phyloP scores from a whole-genome alignment of 2,329 filamentous ascomycete genomes.

The Laburnicola sp. region DNA sequence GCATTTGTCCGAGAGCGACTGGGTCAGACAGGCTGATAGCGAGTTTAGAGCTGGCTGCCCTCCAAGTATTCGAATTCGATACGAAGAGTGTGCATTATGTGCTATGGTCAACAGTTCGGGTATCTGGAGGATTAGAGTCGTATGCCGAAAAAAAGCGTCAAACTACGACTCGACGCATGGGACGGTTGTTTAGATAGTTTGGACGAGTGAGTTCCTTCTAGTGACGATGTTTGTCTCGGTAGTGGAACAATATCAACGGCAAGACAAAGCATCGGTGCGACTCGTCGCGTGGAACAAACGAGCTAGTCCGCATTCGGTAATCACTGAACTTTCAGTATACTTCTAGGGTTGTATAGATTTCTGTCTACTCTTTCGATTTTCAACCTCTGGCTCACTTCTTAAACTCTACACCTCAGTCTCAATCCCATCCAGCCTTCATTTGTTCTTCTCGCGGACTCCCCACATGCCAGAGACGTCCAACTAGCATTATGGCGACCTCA shows the following conservation, averaged over 20 bases:
- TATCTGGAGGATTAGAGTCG: no score
- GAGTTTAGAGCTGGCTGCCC: no score
- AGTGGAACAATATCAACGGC: slow-evolving; percentile 40
- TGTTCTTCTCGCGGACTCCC: slow-evolving; percentile 6
- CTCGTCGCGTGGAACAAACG: slow-evolving; percentile 4
- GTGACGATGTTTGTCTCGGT: slow-evolving; percentile 1
- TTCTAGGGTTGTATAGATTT: slow-evolving; percentile 2
- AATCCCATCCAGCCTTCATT: neutral
- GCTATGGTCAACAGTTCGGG: no score
- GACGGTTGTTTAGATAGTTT: neutral
- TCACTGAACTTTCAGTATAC: slow-evolving; percentile 15
- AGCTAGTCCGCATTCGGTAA: slow-evolving; percentile 25
- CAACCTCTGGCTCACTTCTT: neutral
- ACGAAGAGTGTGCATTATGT: no score
- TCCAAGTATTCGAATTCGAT: no score
- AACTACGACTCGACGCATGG: neutral
- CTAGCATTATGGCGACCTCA: slow-evolving; percentile 20
- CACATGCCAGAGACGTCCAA: neutral
- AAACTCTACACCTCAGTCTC: neutral
- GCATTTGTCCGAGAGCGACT: neutral
- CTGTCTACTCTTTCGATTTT: neutral
- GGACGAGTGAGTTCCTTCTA: neutral
- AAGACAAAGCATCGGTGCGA: slow-evolving; percentile 26
- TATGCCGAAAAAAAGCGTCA: no score
- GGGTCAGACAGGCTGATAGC: no score